Base-by-base conservation (phyloP, 1,139 yeast species). In the Yamadazyma siamensis region DNA sequence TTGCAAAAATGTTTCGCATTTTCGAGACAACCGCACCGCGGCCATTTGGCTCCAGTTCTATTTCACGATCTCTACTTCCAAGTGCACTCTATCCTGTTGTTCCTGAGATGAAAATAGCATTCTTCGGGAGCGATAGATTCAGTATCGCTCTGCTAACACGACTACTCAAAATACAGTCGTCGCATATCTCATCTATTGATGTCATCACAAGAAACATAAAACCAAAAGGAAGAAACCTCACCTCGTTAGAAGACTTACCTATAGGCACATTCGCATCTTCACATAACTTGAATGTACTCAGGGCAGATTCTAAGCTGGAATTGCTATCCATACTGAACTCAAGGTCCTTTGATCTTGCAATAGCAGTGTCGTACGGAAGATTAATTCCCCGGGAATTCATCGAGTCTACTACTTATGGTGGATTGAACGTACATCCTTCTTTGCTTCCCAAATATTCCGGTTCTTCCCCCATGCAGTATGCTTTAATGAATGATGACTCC, bases 381-480 rank as follows among this genome's bases (percentile, higher is more conserved):
- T 61, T 89, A 28, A 86, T 91, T 5, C 96, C 97, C 0, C 59
- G 59, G 0, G 38, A 54, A 3, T 77, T 87, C 40, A 54, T 91
- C 3, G 32, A 49, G 0, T 26, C 50, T 0, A 59, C 81, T 24
- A 54, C 57, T 7, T 76, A 57, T 48, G 89, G 91, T 1, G 94
- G 96, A 0, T 50, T 91, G 15, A 91, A 91, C 50, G 89, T 91
- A 0, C 99, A 91, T 52, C 99, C 99, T 0, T 87, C 96, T 0
- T 55, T 89, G 12, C 65, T 91, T 9, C 98, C 98, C 0, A 62
- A 59, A 30, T 79, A 85, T 48, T 73, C 89, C 2, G 99, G 99
- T 0, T 79, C 97, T 0, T 82, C 96, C 2, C 99, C 99, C 0
- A 60, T 94, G 5, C 97, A 91, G 42, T 71, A 77, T 39, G 80